Base-by-base conservation (phyloP, 2,329 filamentous ascomycete species). In the Calonectria naviculata region DNA sequence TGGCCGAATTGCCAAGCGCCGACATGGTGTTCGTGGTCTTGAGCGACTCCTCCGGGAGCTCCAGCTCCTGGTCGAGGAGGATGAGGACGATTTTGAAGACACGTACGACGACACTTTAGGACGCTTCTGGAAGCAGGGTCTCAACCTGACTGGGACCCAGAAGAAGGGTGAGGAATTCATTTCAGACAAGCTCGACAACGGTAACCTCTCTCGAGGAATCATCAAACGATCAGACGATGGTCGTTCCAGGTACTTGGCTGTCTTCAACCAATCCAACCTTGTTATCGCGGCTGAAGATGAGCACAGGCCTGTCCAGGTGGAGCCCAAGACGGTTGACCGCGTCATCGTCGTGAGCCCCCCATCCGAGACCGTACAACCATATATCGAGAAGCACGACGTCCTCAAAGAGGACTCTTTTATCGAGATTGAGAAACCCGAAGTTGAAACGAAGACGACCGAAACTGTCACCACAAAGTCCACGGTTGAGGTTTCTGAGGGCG, bases 241-340 rank as follows among this genome's bases (percentile, higher is more conserved):
- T 44, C 56, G 38, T 61, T 61, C 56, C 56, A 61, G 38, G 56
- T 61, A 61, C 38, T n/a, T 61, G 56, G 56, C 56, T 31, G 56
- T 61, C 56, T 61, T 61, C 56, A 61, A 61, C 56, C 56, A 61
- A 61, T 61, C 56, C 56, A 61, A 61, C 56, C 38, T 61, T 42
- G 56, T 61, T 44, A 61, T 61, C 38, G 38, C 36, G 38, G 56
- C 36, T 61, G 56, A 61, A 61, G 56, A 61, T 61, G 56, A 44
- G 24, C 56, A 61, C 38, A 44, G 38, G 56, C 56, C 56, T 61
- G 56, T 42, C 26, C 26, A 61, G 56, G 56, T n/a, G 56, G 56
- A 61, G 56, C 36, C 56, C 36, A 44, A 42, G 36, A 41, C 56
- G 13, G 24, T 61, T 61, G 56, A 42, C 56, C 56, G 56, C 31